A percentile compares a stretch with the other conserved stretches of the same genome.
phyloP scores from a whole-genome alignment of 1,284 basidiomycete genomes.

The Cystobasidiaceae sp. region DNA sequence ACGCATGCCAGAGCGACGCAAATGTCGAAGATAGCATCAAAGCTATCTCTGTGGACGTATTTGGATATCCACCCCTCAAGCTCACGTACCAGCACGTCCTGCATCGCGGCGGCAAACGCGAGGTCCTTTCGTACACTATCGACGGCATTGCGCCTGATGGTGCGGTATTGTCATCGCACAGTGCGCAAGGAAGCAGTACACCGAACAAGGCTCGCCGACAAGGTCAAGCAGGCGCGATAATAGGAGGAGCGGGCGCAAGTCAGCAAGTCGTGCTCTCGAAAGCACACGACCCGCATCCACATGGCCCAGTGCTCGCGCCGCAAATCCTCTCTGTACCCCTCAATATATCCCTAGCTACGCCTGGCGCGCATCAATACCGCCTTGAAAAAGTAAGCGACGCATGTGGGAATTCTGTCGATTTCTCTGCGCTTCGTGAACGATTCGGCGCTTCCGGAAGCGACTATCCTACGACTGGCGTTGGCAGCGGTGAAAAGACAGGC shows the following conservation, averaged over 20 bases:
- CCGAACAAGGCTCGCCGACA: conserved; percentile 27
- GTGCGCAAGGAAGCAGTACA: conserved; percentile 18
- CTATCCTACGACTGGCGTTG: background rate
- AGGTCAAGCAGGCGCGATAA: conserved; percentile 9
- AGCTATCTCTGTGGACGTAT: conserved; percentile 13
- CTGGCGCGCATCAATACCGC: conserved; percentile 63
- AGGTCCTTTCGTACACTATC: conserved; percentile 9
- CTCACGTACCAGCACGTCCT: conserved; percentile 4
- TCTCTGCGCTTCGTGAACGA: conserved; percentile 14
- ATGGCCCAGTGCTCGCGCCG: conserved; percentile 32
- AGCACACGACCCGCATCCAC: conserved; percentile 22
- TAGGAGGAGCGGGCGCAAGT: background rate
- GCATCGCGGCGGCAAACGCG: background rate
- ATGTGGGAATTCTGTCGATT: conserved; percentile 61
- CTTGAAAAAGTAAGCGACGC: conserved; percentile 69
- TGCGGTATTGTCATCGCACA: conserved; percentile 2
- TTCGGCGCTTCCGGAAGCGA: conserved; percentile 8
- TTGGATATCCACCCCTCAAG: conserved; percentile 25
- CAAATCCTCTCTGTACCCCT: conserved; percentile 58
- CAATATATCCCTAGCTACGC: conserved; percentile 57
- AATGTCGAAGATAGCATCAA: background rate
- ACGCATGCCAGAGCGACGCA: background rate
- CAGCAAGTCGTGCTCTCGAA: conserved; percentile 10
- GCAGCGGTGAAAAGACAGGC: too few species aligned
- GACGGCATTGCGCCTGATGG: conserved; percentile 28